phyloP scores from a whole-genome alignment of 306 rosid species.

The Trifolium pratense region DNA sequence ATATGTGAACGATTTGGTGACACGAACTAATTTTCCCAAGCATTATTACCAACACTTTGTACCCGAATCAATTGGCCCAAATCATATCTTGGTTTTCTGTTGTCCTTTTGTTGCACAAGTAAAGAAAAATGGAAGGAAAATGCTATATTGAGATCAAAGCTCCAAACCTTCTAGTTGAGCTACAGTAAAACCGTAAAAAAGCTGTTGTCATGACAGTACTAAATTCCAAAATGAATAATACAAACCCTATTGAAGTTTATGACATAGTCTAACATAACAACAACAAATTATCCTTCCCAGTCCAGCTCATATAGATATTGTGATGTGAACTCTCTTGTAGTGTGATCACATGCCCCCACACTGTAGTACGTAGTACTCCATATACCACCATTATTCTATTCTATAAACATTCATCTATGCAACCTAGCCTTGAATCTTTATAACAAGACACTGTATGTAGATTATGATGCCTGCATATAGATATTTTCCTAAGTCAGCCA shows the following conservation, averaged over 20 bases:
- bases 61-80: constrained; percentile 32
- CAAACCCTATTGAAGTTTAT: constrained; percentile 39
- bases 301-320: constrained; percentile 48
- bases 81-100: constrained; percentile 30
- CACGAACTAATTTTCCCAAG: constrained; percentile 37
- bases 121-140: background rate
- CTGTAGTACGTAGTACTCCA: constrained; percentile 36
- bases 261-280: constrained; percentile 40
- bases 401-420: constrained; percentile 27
- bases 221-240: constrained; percentile 48
- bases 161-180: constrained; percentile 32
- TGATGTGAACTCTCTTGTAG: constrained; percentile 45
- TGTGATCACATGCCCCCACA: constrained; percentile 49
- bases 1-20: constrained; percentile 37
- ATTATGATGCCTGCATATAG: constrained; percentile 24
- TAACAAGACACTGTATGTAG: constrained; percentile 25
- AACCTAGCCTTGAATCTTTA: constrained; percentile 39
- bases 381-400: constrained; percentile 35
- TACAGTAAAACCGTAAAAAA: constrained; percentile 48
- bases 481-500: constrained; percentile 40
- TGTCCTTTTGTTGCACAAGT: constrained; percentile 38
- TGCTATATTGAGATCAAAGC: background rate
- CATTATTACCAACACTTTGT: constrained; percentile 33
- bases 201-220: constrained; percentile 36
- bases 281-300: constrained; percentile 41